These are phyloP conservation scores for Phytopythium vexans DNA, from an alignment of 352 stramenopile genomes.

Conservation along the genomic window DNA sequence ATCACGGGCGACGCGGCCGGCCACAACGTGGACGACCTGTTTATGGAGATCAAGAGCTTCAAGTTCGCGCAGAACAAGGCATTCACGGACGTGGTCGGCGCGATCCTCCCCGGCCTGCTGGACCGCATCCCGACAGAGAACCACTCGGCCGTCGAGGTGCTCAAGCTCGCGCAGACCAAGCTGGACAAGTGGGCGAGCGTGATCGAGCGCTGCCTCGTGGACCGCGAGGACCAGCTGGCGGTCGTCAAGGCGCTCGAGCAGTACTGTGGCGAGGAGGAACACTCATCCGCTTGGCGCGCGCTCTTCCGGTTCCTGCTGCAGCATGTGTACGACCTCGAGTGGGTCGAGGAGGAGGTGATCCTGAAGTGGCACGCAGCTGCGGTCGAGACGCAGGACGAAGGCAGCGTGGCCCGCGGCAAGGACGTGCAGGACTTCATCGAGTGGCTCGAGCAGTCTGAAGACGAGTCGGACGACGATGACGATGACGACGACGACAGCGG, in stretches of 20 bases:
- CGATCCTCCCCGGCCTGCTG: conserved; percentile 70
- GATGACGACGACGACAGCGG: conserved; percentile 33
- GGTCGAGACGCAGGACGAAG: conserved; percentile 7
- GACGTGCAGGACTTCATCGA: conserved; percentile 93
- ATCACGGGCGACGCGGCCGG: conserved; percentile 66
- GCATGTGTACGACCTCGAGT: conserved; percentile 92
- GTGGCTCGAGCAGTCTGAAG: conserved; percentile 84
- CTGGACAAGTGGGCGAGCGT: conserved; percentile 90
- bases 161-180: conserved; percentile 78
- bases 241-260: conserved; percentile 57
- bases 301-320: conserved; percentile 94
- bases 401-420: conserved; percentile 35
- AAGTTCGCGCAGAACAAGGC: conserved; percentile 92
- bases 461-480: conserved; percentile 48
- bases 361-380: conserved; percentile 78
- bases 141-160: conserved; percentile 57
- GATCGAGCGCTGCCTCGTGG: conserved; percentile 88
- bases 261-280: conserved; percentile 49
- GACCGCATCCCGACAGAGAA: conserved; percentile 54
- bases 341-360: conserved; percentile 91
- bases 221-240: conserved; percentile 63
- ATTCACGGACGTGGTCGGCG: conserved; percentile 75
- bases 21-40: conserved; percentile 87
- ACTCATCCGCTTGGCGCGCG: conserved; percentile 52
- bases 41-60: conserved; percentile 93